phyloP scores from a whole-genome alignment of 352 stramenopile genomes.

The Phytophthora megakarya region DNA sequence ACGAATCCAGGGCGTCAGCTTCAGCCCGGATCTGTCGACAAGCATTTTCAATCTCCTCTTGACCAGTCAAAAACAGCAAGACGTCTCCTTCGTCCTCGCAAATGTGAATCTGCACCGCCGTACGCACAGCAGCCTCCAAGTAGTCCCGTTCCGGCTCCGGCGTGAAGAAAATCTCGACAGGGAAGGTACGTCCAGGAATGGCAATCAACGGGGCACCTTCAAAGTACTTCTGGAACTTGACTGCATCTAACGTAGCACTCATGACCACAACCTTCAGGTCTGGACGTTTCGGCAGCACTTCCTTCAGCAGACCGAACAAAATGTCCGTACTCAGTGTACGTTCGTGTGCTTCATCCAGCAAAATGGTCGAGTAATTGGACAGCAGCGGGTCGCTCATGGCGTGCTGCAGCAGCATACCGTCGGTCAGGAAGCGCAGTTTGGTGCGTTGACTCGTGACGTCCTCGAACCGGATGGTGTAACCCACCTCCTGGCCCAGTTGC shows the following conservation, averaged over 20 bases:
- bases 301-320: slow-evolving; percentile 98
- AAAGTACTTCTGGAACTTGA: slow-evolving; percentile 97
- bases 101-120: slow-evolving; percentile 96
- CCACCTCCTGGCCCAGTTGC: slow-evolving; percentile 95
- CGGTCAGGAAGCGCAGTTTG: slow-evolving; percentile 80
- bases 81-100: slow-evolving; percentile 98
- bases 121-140: slow-evolving; percentile 92
- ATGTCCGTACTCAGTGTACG: slow-evolving; percentile 97
- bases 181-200: slow-evolving; percentile 97
- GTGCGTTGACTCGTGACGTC: slow-evolving; percentile 92
- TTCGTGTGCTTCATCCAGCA: slow-evolving; percentile 98
- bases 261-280: slow-evolving; percentile 99
- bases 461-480: slow-evolving; percentile 99
- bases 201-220: slow-evolving; percentile 91
- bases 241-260: slow-evolving; percentile 97
- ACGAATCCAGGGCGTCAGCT: slow-evolving; percentile 90
- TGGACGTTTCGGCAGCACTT: slow-evolving; percentile 92
- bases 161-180: slow-evolving; percentile 99
- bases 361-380: slow-evolving; percentile 95
- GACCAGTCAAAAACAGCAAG: slow-evolving; percentile 98
- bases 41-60: slow-evolving; percentile 98
- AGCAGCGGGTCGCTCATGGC: slow-evolving; percentile 96
- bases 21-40: slow-evolving; percentile 90
- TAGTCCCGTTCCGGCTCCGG: slow-evolving; percentile 98
- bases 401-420: slow-evolving; percentile 98